Evolutionary conservation across 768 basidiomycete genomes (phyloP).

Genomic region (Boletus subcaerulescens): DNA sequence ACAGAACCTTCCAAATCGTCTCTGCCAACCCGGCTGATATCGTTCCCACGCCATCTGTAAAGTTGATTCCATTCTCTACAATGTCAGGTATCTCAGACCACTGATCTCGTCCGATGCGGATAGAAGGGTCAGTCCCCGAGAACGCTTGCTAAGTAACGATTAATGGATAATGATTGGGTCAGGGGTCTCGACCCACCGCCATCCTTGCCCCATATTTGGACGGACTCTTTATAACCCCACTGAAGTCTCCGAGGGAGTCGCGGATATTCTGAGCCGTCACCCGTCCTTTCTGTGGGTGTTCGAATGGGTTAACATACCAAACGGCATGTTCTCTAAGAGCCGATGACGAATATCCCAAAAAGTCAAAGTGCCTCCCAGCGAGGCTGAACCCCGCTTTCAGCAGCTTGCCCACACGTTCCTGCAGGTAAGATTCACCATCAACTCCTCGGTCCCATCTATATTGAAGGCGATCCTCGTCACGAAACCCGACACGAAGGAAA

Average conservation of each 20-base stretch:
- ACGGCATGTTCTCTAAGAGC: constrained; percentile 77
- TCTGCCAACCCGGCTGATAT: constrained; percentile 62
- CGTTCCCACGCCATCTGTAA: constrained; percentile 81
- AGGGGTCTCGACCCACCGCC: constrained; percentile 33
- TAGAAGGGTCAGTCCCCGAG: constrained; percentile 75
- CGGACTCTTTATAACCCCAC: constrained; percentile 52
- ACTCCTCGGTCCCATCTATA: constrained; percentile 70
- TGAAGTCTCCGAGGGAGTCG: constrained; percentile 64
- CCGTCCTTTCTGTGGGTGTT: constrained; percentile 38
- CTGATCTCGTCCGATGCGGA: constrained; percentile 51
- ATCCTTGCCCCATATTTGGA: constrained; percentile 83
- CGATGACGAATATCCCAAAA: constrained; percentile 59
- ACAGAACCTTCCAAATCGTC: constrained; percentile 57
- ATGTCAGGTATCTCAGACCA: constrained; percentile 68
- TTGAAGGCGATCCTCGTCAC: constrained; percentile 74
- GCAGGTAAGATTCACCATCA: constrained; percentile 54
- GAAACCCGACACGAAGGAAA: constrained; percentile 82
- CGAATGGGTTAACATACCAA: constrained; percentile 75
- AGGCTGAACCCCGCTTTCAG: constrained; percentile 66
- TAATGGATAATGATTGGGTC: background rate
- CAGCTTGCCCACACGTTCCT: constrained; percentile 53
- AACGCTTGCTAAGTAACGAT: constrained; percentile 59
- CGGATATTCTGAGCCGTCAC: constrained; percentile 63
- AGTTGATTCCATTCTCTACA: constrained; percentile 40
- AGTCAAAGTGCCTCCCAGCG: constrained; percentile 40